Evolutionary conservation across 148 eudicot genomes (phyloP).

Genomic region (Silene latifolia): DNA sequence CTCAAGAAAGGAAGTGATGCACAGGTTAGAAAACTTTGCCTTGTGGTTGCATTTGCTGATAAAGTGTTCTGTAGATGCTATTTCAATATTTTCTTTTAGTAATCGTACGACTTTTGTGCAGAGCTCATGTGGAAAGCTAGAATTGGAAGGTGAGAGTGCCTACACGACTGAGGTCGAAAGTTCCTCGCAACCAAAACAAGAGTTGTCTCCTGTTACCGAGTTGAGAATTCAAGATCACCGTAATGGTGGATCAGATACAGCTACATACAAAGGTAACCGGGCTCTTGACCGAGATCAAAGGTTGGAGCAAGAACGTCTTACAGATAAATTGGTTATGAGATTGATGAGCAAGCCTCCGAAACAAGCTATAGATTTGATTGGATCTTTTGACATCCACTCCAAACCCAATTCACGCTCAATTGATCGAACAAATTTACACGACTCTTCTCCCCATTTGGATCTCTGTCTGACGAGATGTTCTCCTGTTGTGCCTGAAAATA

Average conservation of each 20-base stretch:
- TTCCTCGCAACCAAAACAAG: slow-evolving; percentile 27
- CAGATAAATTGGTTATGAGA: slow-evolving; percentile 18
- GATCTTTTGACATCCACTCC: slow-evolving; percentile 47
- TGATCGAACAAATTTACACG: slow-evolving; percentile 33
- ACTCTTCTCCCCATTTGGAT: slow-evolving; percentile 53
- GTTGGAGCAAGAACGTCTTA: slow-evolving; percentile 17
- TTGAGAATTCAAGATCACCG: slow-evolving; percentile 20
- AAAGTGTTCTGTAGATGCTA: no score
- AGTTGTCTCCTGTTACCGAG: slow-evolving; percentile 31
- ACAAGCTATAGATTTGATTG: slow-evolving; percentile 78
- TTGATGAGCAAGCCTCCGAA: slow-evolving; percentile 16
- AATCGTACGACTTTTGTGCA: slow-evolving; percentile 23
- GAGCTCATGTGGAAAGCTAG: slow-evolving; percentile 84
- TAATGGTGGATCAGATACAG: slow-evolving; percentile 31
- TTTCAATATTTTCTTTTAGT: no score
- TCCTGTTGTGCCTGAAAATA: slow-evolving; percentile 42
- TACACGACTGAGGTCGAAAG: slow-evolving; percentile 27
- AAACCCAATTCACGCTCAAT: slow-evolving; percentile 26
- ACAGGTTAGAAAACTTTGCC: slow-evolving; percentile 48
- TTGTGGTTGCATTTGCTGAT: not conserved
- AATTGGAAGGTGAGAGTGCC: slow-evolving; percentile 46
- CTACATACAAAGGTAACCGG: slow-evolving; percentile 25
- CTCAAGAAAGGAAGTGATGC: slow-evolving; percentile 87
- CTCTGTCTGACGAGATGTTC: slow-evolving; percentile 66
- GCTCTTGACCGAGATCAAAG: slow-evolving; percentile 28